A percentile compares a stretch with the other conserved stretches of the same genome.
phyloP scores from a whole-genome alignment of 2,329 filamentous ascomycete genomes.

The Colletotrichum spinosum region DNA sequence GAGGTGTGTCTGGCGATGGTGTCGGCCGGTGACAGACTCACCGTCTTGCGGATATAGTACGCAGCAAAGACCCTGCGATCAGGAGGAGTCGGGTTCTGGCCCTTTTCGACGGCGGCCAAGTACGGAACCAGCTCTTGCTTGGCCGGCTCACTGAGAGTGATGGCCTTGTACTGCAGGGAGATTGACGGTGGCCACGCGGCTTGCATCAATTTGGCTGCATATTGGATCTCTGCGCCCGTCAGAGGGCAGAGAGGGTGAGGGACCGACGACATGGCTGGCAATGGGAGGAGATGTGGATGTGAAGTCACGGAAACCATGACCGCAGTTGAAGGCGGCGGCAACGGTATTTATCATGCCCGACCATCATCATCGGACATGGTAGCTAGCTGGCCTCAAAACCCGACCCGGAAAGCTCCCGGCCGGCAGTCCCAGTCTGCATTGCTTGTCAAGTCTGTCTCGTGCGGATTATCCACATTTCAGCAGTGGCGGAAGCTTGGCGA shows the following conservation, averaged over 20 bases:
- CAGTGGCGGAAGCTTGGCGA: conserved; percentile 17
- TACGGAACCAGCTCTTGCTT: conserved; percentile 65
- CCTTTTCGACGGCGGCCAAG: conserved; percentile 59
- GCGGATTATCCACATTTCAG: conserved; percentile 24
- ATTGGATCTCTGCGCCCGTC: conserved; percentile 66
- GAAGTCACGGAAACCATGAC: not conserved
- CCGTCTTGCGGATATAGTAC: conserved; percentile 71
- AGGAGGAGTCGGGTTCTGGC: conserved; percentile 46
- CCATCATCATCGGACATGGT: conserved; percentile 1
- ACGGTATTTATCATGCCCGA: conserved; percentile 10
- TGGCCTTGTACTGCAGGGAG: conserved; percentile 70
- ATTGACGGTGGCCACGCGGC: conserved; percentile 66
- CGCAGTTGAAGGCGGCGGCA: conserved; percentile 10
- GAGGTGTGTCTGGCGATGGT: too few species aligned
- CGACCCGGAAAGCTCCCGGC: conserved; percentile 5
- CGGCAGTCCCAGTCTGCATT: conserved; percentile 12
- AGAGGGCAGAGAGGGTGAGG: conserved; percentile 71
- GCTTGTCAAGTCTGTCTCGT: conserved; percentile 9
- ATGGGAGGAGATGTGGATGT: not conserved
- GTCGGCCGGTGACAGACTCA: conserved; percentile 46
- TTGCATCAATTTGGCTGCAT: conserved; percentile 61
- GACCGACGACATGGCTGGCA: conserved; percentile 13
- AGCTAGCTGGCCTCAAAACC: conserved; percentile 32
- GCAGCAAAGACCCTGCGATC: conserved; percentile 65
- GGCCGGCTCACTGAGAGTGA: conserved; percentile 69